Conservation (phyloP, 2,329 filamentous ascomycete genomes). For the Hymenotorrendiella dingleyae region DNA sequence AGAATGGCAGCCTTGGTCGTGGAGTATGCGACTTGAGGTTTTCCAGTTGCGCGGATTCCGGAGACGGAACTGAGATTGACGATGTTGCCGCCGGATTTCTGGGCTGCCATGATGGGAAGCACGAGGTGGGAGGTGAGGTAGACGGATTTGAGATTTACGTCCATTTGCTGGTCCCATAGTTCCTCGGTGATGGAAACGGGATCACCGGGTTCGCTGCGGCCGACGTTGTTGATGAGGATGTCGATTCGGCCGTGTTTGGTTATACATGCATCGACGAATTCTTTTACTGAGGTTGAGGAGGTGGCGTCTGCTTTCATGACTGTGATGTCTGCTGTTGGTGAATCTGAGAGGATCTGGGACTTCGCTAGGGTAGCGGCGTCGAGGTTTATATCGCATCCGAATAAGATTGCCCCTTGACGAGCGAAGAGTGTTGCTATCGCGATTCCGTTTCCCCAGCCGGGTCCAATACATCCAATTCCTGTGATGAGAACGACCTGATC, state of each 20-base stretch:
- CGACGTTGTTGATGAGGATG: conserved; percentile 56
- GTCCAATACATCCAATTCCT: conserved; percentile 38
- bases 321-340: neutral
- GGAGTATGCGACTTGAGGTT: conserved; percentile 49
- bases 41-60: conserved; percentile 44
- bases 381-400: conserved; percentile 44
- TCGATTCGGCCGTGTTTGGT: conserved; percentile 50
- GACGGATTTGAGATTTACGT: conserved; percentile 50
- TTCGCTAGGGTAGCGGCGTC: conserved; percentile 36
- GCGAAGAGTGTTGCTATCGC: conserved; percentile 44
- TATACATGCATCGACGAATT: conserved; percentile 46
- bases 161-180: conserved; percentile 46
- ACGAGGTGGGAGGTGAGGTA: conserved; percentile 48
- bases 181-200: conserved; percentile 43
- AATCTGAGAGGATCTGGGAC: conserved; percentile 26
- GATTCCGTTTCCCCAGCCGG: conserved; percentile 46
- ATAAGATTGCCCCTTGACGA: conserved; percentile 42
- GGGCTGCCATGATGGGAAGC: conserved; percentile 45
- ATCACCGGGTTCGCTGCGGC: conserved; percentile 46
- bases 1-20: conserved; percentile 46
- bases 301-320: conserved; percentile 47
- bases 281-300: conserved; percentile 43
- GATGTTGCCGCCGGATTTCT: conserved; percentile 37
- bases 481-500: conserved; percentile 41
- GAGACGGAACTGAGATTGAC: conserved; percentile 47